These are phyloP conservation scores for Leccinum aurantiacum DNA, from an alignment of 768 basidiomycete species.

Conservation along the genomic window DNA sequence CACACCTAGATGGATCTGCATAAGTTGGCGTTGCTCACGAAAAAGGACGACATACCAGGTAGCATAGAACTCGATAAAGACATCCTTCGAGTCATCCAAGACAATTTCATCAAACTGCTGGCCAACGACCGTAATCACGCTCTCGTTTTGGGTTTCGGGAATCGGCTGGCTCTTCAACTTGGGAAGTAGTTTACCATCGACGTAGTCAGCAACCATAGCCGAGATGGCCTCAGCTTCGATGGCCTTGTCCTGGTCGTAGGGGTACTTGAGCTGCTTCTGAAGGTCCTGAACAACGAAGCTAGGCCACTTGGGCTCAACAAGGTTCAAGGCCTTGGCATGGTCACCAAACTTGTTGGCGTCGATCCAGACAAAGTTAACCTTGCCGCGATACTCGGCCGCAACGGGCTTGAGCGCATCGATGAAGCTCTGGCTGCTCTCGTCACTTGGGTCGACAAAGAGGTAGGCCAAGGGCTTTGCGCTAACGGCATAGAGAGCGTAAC, in stretches of 20 bases:
- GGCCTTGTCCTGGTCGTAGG: constrained; percentile 67
- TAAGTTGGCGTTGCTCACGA: not conserved
- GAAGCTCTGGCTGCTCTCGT: constrained; percentile 59
- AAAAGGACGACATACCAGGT: constrained; percentile 67
- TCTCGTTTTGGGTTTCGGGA: constrained; percentile 80
- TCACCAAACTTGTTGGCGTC: constrained; percentile 94
- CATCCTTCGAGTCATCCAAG: constrained; percentile 86
- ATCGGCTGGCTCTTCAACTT: constrained; percentile 88
- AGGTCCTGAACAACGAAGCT: constrained; percentile 92
- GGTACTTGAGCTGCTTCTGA: constrained; percentile 83
- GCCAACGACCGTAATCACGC: constrained; percentile 80
- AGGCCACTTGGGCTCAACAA: constrained; percentile 85
- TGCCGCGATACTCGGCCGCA: constrained; percentile 78
- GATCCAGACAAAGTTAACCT: constrained; percentile 98
- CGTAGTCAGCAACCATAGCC: constrained; percentile 61
- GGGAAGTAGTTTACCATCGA: constrained; percentile 73
- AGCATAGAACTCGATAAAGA: constrained; percentile 96
- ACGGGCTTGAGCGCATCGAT: constrained; percentile 72
- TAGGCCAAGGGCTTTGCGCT: constrained; percentile 90
- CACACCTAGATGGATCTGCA: constrained; percentile 55
- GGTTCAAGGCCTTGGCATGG: constrained; percentile 93
- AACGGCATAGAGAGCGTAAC: constrained; percentile 81
- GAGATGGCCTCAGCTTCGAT: constrained; percentile 57
- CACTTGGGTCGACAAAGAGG: constrained; percentile 84
- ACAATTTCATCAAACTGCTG: constrained; percentile 88